These are phyloP conservation scores for Posidonia oceanica DNA, from an alignment of 116 monocot species.

Conservation along the genomic window DNA sequence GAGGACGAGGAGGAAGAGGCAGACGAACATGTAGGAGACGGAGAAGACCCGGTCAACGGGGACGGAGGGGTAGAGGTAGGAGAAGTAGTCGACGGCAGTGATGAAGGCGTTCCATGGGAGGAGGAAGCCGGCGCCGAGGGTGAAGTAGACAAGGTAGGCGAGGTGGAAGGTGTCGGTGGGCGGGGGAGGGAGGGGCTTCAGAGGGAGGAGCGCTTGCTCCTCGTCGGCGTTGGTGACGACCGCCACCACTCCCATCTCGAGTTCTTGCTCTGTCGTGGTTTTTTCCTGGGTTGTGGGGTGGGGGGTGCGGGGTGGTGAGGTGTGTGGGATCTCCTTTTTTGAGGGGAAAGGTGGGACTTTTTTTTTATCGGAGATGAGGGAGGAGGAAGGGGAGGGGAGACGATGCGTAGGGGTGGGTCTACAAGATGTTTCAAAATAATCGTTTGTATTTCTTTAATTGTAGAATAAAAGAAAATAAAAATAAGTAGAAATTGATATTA, in stretches of 20 bases:
- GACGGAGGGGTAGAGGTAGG: constrained; percentile 66
- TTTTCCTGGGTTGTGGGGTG: too few species aligned
- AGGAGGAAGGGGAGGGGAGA: neutral
- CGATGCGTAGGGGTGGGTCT: too few species aligned
- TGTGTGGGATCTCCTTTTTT: neutral
- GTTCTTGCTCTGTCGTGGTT: too few species aligned
- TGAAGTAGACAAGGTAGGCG: constrained; percentile 27
- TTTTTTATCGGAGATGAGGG: neutral
- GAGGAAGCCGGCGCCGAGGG: constrained; percentile 27
- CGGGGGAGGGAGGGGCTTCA: constrained; percentile 2
- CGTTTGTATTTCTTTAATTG: too few species aligned
- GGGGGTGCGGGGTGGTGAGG: too few species aligned
- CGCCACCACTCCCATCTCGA: too few species aligned
- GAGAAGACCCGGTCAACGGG: constrained; percentile 79
- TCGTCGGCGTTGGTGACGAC: constrained; percentile 1
- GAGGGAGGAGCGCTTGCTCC: neutral
- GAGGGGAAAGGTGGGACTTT: neutral
- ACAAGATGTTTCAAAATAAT: too few species aligned
- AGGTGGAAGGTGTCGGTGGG: constrained; percentile 21
- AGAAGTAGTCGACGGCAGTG: constrained; percentile 90
- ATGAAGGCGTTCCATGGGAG: constrained; percentile 31
- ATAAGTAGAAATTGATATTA: too few species aligned
- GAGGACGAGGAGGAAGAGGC: constrained; percentile 46
- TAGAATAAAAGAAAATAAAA: too few species aligned
- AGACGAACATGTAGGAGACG: constrained; percentile 62